Conservation (phyloP, 306 rosid species). For the Quercus gilva region DNA sequence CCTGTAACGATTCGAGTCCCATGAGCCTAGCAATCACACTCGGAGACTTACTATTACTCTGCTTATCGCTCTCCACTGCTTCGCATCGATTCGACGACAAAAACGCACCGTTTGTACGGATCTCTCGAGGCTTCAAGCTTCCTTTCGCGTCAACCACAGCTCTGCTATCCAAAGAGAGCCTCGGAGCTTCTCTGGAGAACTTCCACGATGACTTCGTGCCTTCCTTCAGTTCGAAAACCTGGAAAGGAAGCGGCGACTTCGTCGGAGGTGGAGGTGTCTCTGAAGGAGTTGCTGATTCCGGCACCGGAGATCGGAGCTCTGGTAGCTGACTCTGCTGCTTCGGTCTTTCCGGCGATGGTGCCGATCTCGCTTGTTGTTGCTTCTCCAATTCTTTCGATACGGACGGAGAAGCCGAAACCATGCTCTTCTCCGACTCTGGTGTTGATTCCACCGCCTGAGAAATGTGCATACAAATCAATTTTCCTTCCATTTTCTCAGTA, state of each 20-base stretch:
- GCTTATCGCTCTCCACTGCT: constrained; percentile 45
- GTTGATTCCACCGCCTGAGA: constrained; percentile 34
- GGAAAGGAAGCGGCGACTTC: constrained; percentile 50
- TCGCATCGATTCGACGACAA: constrained; percentile 30
- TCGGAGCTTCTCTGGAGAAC: constrained; percentile 85
- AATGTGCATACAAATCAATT: background rate
- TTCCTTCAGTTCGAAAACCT: constrained; percentile 68
- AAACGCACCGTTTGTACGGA: constrained; percentile 49
- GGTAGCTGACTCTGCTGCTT: constrained; percentile 26
- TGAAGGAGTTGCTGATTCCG: constrained; percentile 13
- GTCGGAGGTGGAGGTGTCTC: constrained; percentile 1
- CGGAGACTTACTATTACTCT: constrained; percentile 72
- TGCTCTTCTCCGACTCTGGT: constrained; percentile 32
- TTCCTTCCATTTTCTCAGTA: background rate
- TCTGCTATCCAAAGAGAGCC: constrained; percentile 90
- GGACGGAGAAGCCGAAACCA: constrained; percentile 28
- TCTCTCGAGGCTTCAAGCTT: constrained; percentile 57
- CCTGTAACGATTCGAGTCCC: constrained; percentile 74
- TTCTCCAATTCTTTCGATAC: constrained; percentile 30
- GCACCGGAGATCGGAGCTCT: constrained; percentile 36
- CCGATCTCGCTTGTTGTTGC: constrained; percentile 15
- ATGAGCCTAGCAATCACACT: constrained; percentile 89
- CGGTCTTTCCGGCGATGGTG: constrained; percentile 50
- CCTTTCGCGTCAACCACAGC: constrained; percentile 83
- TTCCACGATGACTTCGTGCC: constrained; percentile 84